These are phyloP conservation scores for Globisporangium carolinianum DNA, from an alignment of 352 stramenopile species.

Conservation along the genomic window DNA sequence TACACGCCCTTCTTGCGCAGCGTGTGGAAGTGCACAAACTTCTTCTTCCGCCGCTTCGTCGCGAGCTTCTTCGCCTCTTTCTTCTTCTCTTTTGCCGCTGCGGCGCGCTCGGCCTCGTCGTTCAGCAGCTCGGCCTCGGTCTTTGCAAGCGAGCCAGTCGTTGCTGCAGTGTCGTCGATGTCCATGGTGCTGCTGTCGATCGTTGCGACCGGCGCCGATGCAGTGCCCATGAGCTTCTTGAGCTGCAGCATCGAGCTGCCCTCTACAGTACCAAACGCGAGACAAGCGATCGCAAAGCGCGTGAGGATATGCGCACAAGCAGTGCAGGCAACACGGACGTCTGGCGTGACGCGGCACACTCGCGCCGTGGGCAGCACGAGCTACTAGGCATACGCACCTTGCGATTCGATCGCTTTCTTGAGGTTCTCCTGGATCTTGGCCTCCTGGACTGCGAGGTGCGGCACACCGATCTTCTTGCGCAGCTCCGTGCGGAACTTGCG, in stretches of 20 bases:
- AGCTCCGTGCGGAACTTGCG: constrained; percentile 84
- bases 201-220: constrained; percentile 33
- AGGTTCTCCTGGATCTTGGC: constrained; percentile 83
- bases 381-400: constrained; percentile 26
- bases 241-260: constrained; percentile 53
- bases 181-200: constrained; percentile 26
- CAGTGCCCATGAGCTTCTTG: constrained; percentile 69
- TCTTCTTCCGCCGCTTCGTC: constrained; percentile 52
- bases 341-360: too few species aligned
- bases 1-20: constrained; percentile 86
- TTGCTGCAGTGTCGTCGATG: constrained; percentile 25
- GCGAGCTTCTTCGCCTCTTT: constrained; percentile 45
- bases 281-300: too few species aligned
- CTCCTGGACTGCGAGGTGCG: constrained; percentile 60
- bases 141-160: constrained; percentile 24
- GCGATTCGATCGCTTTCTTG: constrained; percentile 64
- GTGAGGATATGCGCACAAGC: too few species aligned
- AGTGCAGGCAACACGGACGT: neutral
- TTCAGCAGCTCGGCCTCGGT: constrained; percentile 46
- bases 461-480: constrained; percentile 73
- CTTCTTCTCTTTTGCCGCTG: constrained; percentile 40
- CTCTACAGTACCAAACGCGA: constrained; percentile 5
- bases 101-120: constrained; percentile 31
- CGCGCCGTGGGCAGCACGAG: neutral
- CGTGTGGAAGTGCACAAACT: constrained; percentile 84